Base-by-base conservation (phyloP, 495 filamentous ascomycete genomes). In the Echria macrotheca region DNA sequence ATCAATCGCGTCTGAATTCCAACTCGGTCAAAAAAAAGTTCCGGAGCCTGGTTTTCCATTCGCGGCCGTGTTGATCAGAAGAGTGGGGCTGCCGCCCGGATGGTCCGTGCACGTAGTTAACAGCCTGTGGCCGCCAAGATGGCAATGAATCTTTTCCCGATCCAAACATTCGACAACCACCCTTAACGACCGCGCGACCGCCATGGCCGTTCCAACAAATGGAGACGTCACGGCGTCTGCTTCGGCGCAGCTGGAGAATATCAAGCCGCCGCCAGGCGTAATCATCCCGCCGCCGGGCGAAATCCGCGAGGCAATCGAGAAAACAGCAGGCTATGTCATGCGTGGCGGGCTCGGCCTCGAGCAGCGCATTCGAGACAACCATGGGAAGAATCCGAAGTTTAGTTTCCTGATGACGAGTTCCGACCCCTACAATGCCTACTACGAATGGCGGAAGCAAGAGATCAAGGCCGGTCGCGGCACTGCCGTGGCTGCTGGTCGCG, bases 311-410 rank as follows among this genome's bases (percentile, higher is more conserved):
- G 70, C 91, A 54, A 82, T 96, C 57, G 91, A 96, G 66, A 96
- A 95, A 69, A 95, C 91, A n/a, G 91, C 91, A 25, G 90, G 90
- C 15, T 96, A 91, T 63, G 89, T 96, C 33, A 84, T 83, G 59
- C 83, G 86, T 67, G 84, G 95, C 64, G 89, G 90, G 17, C 52
- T 77, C 15, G 77, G 84, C 22, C 95, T 97, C 64, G 91, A 93
- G 79, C 83, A 94, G 53, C 85, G 87, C 53, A 83, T 98, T 33
- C 84, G 87, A 50, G 83, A 94, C 43, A 93, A 91, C 67, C 84
- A 94, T 59, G 80, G 80, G 53, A 79, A 80, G 47, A 94, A 94
- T 62, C 82, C 88, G 4, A 95, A 94, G 61, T 93, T 97, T 69
- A 89, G 85, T 43, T 98, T 97, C 67, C 72, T 96, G 24, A 73